These are phyloP conservation scores for Sporothrix pseudoabietina DNA, from an alignment of 2,329 filamentous ascomycete genomes.

Conservation along the genomic window DNA sequence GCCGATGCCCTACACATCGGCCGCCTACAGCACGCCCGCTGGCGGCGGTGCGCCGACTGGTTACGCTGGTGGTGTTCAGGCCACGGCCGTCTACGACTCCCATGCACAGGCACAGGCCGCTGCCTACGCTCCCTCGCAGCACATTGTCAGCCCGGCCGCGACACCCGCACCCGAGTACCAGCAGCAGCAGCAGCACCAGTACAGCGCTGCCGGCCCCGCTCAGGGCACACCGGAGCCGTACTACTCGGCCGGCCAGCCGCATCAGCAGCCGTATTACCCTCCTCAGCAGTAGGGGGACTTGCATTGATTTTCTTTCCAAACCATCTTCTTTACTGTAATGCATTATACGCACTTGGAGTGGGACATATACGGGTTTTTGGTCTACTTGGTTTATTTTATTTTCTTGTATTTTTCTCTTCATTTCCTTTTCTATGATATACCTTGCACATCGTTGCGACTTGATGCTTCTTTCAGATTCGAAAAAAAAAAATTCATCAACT, in stretches of 20 bases:
- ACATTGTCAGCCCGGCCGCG: not conserved
- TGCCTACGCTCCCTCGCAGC: not conserved
- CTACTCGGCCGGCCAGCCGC: not conserved
- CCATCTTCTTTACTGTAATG: not conserved
- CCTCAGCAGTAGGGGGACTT: not conserved
- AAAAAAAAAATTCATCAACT: not conserved
- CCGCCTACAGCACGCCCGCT: not conserved
- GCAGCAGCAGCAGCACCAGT: not conserved
- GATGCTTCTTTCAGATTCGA: not conserved
- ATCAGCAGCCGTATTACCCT: conserved; percentile 28
- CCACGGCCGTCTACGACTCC: conserved; percentile 6
- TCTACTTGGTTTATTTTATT: not conserved
- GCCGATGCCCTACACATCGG: not conserved
- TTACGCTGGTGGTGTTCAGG: not conserved
- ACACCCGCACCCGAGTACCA: conserved; percentile 18
- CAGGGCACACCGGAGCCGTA: conserved; percentile 23
- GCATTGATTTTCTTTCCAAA: not conserved
- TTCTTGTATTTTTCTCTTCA: not conserved
- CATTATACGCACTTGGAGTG: not conserved
- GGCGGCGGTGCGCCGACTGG: not conserved
- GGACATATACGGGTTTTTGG: not conserved
- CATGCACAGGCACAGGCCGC: conserved; percentile 5
- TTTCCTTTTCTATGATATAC: not conserved
- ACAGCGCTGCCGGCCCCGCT: not conserved
- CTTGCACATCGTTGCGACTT: not conserved